These are phyloP conservation scores for Paramecium biaurelia DNA, from an alignment of 73 alveolate species.

Conservation along the genomic window DNA sequence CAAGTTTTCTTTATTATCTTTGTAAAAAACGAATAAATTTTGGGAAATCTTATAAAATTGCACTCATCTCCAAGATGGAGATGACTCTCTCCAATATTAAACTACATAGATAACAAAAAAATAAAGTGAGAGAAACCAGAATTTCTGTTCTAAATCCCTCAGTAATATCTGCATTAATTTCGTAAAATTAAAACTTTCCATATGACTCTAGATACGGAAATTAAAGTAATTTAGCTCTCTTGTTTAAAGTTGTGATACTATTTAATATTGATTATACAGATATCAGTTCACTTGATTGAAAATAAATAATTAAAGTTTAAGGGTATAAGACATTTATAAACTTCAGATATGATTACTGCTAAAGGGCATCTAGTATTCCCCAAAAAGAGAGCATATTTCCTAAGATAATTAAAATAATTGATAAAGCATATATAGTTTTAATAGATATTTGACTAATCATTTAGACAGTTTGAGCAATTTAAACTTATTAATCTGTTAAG, in stretches of 20 bases:
- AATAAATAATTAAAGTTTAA: not conserved
- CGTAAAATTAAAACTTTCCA: not conserved
- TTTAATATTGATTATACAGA: not conserved
- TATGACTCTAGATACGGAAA: not conserved
- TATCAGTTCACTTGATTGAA: not conserved
- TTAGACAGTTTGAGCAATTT: not conserved
- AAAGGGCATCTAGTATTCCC: not conserved
- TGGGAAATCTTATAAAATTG: not conserved
- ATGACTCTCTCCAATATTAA: not conserved
- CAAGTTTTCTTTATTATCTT: not conserved
- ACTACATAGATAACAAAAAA: not conserved
- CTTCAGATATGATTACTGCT: not conserved
- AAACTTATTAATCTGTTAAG: not conserved
- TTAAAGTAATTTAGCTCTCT: not conserved
- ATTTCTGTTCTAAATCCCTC: not conserved
- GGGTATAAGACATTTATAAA: not conserved
- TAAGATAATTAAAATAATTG: not conserved
- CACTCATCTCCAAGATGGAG: not conserved
- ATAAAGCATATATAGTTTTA: not conserved
- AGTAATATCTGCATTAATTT: not conserved
- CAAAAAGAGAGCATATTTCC: not conserved
- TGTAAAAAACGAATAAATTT: not conserved
- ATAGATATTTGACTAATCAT: not conserved
- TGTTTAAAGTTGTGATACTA: not conserved
- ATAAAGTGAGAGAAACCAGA: not conserved